These are phyloP conservation scores for Globisporangium apiculatum DNA, from an alignment of 352 stramenopile species.

Conservation along the genomic window DNA sequence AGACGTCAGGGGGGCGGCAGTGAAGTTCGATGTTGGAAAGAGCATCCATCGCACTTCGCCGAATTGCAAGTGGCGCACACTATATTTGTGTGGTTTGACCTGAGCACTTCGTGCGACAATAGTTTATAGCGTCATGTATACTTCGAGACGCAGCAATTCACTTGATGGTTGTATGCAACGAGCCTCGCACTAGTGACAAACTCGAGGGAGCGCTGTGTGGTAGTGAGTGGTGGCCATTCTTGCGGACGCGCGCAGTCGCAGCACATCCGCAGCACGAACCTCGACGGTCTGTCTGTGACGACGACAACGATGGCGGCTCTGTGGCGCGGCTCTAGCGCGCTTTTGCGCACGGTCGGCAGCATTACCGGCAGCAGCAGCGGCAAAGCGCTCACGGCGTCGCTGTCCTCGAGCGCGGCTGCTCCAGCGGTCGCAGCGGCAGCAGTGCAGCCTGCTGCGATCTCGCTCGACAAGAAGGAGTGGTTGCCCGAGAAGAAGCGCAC, in stretches of 20 bases:
- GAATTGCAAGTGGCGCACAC: too few relatives aligned
- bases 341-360: slow-evolving; percentile 11
- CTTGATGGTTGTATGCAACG: not conserved
- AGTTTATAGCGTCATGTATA: too few relatives aligned
- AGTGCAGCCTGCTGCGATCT: slow-evolving; percentile 5
- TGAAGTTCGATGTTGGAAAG: too few relatives aligned
- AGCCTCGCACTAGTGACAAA: not conserved
- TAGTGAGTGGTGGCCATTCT: slow-evolving; percentile 13
- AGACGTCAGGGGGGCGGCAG: too few relatives aligned
- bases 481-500: slow-evolving; percentile 81
- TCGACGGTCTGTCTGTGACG: too few relatives aligned
- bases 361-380: not conserved
- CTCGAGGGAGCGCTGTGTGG: not conserved
- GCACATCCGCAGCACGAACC: too few relatives aligned
- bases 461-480: slow-evolving; percentile 33
- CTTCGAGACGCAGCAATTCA: not conserved
- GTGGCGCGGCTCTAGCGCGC: slow-evolving; percentile 29
- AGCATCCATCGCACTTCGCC: too few relatives aligned
- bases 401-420: slow-evolving; percentile 6
- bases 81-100: too few relatives aligned
- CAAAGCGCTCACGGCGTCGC: slow-evolving; percentile 12
- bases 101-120: too few relatives aligned
- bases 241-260: not conserved
- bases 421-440: slow-evolving; percentile 2
- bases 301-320: slow-evolving; percentile 2